These are phyloP conservation scores for Globisporangium emineosum DNA, from an alignment of 352 stramenopile species.

Conservation along the genomic window DNA sequence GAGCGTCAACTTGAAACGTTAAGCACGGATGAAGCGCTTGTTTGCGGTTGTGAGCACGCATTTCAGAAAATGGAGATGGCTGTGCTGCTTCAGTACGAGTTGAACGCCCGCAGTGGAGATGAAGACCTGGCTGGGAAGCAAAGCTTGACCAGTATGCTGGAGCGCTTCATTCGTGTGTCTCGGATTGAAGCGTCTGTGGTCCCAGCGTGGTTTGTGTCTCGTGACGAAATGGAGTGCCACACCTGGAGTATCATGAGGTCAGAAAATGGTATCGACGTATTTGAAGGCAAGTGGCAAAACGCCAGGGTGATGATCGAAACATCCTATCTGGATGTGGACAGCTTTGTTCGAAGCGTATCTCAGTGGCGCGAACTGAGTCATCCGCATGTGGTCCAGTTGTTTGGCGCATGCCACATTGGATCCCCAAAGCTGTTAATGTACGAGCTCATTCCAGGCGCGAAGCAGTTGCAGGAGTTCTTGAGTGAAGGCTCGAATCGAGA, in stretches of 20 bases:
- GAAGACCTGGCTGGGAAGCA: too few species aligned
- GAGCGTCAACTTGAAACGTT: neutral
- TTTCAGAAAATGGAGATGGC: neutral
- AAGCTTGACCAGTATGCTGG: neutral
- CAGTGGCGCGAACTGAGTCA: conserved; percentile 10
- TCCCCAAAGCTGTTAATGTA: neutral
- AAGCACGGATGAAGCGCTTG: neutral
- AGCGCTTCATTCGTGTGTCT: neutral
- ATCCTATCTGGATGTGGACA: neutral
- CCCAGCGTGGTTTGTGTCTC: conserved; percentile 7
- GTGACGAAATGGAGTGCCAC: conserved; percentile 6
- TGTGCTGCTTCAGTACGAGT: neutral
- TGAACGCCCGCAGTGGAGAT: neutral
- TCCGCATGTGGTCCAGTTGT: conserved; percentile 9
- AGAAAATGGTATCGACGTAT: neutral
- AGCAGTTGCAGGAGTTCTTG: neutral
- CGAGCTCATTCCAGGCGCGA: neutral
- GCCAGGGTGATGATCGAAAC: conserved; percentile 1
- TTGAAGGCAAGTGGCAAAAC: neutral
- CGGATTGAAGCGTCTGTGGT: neutral
- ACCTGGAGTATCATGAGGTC: neutral
- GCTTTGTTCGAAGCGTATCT: neutral
- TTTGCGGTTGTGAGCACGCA: neutral
- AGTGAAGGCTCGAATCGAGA: neutral
- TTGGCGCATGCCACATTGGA: neutral